Conservation (phyloP, 139 green algal genomes). For the Chlorella sp. region DNA sequence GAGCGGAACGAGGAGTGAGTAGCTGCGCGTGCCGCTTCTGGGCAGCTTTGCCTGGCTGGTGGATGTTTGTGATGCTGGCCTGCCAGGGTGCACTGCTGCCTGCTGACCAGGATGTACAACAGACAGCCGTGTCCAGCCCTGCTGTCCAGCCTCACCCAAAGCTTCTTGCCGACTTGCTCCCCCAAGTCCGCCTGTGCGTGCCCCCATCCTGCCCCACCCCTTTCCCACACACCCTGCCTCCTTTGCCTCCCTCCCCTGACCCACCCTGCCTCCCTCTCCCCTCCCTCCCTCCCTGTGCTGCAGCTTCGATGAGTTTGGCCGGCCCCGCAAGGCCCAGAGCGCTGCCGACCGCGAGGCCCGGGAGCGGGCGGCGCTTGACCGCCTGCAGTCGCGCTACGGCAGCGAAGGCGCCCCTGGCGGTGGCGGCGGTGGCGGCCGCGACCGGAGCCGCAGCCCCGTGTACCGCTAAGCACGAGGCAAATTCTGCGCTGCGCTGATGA, state of each 20-base stretch:
- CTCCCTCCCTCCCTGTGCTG: neutral
- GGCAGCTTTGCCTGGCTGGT: neutral
- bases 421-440: neutral
- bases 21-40: neutral
- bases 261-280: neutral
- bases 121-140: neutral
- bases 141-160: neutral
- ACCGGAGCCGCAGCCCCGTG: slow-evolving; percentile 29
- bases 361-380: slow-evolving; percentile 76
- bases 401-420: no score
- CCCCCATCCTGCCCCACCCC: neutral
- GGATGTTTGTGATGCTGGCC: neutral
- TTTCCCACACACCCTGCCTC: neutral
- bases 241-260: neutral
- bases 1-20: slow-evolving; percentile 34
- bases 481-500: no score
- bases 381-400: slow-evolving; percentile 51
- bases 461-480: neutral
- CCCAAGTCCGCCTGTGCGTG: neutral
- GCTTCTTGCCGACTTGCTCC: neutral
- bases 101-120: neutral
- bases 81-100: neutral
- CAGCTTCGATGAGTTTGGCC: slow-evolving; percentile 88
- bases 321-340: slow-evolving; percentile 62
- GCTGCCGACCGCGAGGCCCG: slow-evolving; percentile 65